Evolutionary conservation across 768 basidiomycete genomes (phyloP).

Genomic region (Termitomyces sp.): DNA sequence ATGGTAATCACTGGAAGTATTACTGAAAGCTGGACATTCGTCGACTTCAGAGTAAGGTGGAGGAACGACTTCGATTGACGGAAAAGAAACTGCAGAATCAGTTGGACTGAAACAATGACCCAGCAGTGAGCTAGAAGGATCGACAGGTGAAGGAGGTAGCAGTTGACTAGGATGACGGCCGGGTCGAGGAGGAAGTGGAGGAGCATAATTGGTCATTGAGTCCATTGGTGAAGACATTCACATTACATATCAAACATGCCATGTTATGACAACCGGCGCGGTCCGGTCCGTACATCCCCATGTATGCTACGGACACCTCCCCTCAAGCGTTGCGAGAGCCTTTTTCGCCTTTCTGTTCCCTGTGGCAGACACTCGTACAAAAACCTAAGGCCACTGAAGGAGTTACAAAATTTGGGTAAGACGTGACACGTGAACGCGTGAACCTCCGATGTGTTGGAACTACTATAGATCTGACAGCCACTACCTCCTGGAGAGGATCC

Average conservation of each 20-base stretch:
- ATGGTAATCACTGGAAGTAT: constrained; percentile 25
- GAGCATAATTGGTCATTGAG: neutral
- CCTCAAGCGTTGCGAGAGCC: too few species aligned
- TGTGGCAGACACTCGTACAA: too few species aligned
- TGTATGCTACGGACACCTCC: too few species aligned
- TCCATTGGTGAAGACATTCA: neutral
- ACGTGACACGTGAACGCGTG: too few species aligned
- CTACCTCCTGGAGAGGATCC: too few species aligned
- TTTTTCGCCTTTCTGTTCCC: too few species aligned
- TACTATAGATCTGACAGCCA: too few species aligned
- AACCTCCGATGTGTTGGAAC: too few species aligned
- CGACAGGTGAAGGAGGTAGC: neutral
- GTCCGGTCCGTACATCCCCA: too few species aligned
- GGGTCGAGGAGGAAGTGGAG: constrained; percentile 3
- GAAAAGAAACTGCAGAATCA: constrained; percentile 13
- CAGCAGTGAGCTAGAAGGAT: neutral
- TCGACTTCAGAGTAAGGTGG: constrained; percentile 13
- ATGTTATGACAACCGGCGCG: too few species aligned
- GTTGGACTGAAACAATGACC: neutral
- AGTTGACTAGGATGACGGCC: neutral
- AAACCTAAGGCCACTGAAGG: too few species aligned
- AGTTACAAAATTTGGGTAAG: too few species aligned
- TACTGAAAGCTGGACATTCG: constrained; percentile 17
- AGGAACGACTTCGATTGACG: constrained; percentile 22
- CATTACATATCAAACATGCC: neutral